These are phyloP conservation scores for Omphalotus olearius DNA, from an alignment of 1,284 basidiomycete genomes.

Conservation along the genomic window DNA sequence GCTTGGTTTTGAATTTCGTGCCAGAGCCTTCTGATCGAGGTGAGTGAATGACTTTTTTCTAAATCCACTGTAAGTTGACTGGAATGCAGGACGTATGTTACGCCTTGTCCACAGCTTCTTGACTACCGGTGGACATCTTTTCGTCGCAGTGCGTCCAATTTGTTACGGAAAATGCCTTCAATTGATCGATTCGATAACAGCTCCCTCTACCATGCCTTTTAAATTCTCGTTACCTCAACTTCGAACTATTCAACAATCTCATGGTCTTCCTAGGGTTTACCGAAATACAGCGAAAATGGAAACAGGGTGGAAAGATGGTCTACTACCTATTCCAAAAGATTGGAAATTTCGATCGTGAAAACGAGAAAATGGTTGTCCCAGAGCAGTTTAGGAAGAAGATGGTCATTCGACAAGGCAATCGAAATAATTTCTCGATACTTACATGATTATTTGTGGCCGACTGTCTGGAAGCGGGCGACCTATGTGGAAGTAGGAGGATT, in stretches of 20 bases:
- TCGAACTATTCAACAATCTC: constrained; percentile 50
- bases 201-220: constrained; percentile 77
- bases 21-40: constrained; percentile 74
- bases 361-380: neutral
- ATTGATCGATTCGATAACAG: constrained; percentile 29
- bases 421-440: constrained; percentile 77
- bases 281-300: constrained; percentile 58
- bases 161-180: neutral
- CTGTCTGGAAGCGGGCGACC: too few relatives aligned
- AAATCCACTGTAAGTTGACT: neutral
- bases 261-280: constrained; percentile 65
- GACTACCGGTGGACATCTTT: constrained; percentile 53
- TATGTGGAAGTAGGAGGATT: too few relatives aligned
- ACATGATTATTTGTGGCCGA: constrained; percentile 19
- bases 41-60: constrained; percentile 24
- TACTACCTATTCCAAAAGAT: constrained; percentile 67
- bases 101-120: constrained; percentile 60
- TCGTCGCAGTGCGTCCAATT: constrained; percentile 58
- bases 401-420: constrained; percentile 58
- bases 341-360: constrained; percentile 1
- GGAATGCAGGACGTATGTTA: constrained; percentile 67
- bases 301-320: constrained; percentile 65
- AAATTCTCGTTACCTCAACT: constrained; percentile 79
- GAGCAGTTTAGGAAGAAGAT: constrained; percentile 50
- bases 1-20: constrained; percentile 86